phyloP scores from a whole-genome alignment of 78 protist genomes.

The Dictyostelium firmibasis region DNA sequence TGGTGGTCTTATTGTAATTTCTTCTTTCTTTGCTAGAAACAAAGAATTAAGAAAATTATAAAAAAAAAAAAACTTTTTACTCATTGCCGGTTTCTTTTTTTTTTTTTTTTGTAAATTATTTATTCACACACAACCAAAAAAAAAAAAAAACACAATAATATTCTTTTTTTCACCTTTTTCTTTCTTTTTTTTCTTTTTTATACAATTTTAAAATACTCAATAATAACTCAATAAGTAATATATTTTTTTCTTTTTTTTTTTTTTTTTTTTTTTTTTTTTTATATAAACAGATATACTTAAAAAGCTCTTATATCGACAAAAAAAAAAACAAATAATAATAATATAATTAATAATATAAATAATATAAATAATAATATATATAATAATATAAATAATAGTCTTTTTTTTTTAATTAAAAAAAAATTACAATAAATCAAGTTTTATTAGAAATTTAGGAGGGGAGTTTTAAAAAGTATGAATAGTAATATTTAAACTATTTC shows the following conservation, averaged over 20 bases:
- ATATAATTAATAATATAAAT: background rate
- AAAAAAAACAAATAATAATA: background rate
- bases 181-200: background rate
- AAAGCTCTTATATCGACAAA: background rate
- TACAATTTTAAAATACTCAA: background rate
- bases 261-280: background rate
- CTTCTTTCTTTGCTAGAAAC: slow-evolving; percentile 55
- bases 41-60: slow-evolving; percentile 3
- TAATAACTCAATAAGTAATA: background rate
- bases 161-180: background rate
- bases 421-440: slow-evolving; percentile 13
- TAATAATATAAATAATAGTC: background rate
- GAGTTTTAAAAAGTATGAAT: background rate
- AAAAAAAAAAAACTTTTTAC: too few relatives aligned
- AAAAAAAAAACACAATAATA: background rate
- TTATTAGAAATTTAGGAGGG: slow-evolving; percentile 3
- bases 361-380: background rate
- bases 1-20: slow-evolving; percentile 22
- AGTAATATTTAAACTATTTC: background rate
- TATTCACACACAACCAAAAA: background rate
- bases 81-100: too few relatives aligned
- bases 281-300: background rate
- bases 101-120: background rate
- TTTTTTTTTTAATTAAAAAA: background rate
- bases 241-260: background rate